Percentiles rank a stretch among this genome's conserved stretches.
These are phyloP conservation scores for Epithele typhae DNA, from an alignment of 768 basidiomycete species.

Conservation along the genomic window DNA sequence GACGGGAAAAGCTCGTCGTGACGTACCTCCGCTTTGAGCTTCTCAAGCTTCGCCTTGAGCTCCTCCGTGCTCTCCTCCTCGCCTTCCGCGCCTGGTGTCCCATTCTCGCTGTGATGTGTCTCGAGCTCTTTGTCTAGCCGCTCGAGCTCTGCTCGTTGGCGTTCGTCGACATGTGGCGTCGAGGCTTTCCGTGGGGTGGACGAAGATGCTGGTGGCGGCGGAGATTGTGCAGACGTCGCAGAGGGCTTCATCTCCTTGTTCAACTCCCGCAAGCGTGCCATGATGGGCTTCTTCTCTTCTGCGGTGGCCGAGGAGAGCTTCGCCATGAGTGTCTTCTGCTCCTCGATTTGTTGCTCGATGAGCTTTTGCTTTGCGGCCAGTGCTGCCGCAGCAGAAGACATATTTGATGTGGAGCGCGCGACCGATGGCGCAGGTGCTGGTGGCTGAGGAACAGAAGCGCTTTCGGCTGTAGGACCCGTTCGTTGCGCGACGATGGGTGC, in stretches of 20 bases:
- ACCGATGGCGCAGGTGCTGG: slow-evolving; percentile 1
- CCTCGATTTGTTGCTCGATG: slow-evolving; percentile 77
- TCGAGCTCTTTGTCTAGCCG: slow-evolving; percentile 84
- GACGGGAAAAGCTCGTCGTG: background rate
- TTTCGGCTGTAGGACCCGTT: slow-evolving; percentile 25
- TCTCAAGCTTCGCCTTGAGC: slow-evolving; percentile 69
- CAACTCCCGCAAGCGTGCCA: slow-evolving; percentile 70
- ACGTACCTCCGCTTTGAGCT: slow-evolving; percentile 72
- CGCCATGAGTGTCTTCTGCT: slow-evolving; percentile 84
- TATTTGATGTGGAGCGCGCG: slow-evolving; percentile 17
- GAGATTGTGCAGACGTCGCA: slow-evolving; percentile 23
- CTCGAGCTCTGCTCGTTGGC: slow-evolving; percentile 56
- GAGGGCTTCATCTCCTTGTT: slow-evolving; percentile 70
- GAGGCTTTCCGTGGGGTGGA: slow-evolving; percentile 21
- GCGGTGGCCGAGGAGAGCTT: slow-evolving; percentile 56
- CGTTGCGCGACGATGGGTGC: slow-evolving; percentile 73
- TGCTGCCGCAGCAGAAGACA: slow-evolving; percentile 37
- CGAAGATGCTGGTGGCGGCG: slow-evolving; percentile 24
- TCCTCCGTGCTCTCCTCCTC: slow-evolving; percentile 60
- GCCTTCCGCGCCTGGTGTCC: slow-evolving; percentile 25
- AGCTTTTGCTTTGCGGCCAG: slow-evolving; percentile 73
- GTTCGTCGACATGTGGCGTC: slow-evolving; percentile 36
- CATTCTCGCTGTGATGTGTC: slow-evolving; percentile 43
- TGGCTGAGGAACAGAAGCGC: background rate
- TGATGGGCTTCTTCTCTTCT: slow-evolving; percentile 76